A percentile compares a stretch with the other conserved stretches of the same genome.
These are phyloP conservation scores for Boeremia exigua DNA, from an alignment of 2,329 filamentous ascomycete species.

Conservation along the genomic window DNA sequence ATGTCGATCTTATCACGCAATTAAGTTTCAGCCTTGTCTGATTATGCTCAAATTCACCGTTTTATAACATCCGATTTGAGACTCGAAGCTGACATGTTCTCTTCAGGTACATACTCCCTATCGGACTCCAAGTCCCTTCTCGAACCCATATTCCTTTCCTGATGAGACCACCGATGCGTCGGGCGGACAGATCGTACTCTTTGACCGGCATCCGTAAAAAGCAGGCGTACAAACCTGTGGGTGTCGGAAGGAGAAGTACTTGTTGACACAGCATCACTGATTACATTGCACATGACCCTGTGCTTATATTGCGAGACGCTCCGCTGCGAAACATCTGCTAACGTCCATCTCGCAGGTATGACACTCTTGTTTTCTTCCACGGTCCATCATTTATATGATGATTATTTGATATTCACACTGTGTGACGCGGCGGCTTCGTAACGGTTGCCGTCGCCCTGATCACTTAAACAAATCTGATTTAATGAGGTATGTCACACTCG, in stretches of 20 bases:
- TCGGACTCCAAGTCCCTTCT: conserved; percentile 15
- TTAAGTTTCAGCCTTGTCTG: conserved; percentile 76
- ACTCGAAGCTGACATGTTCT: conserved; percentile 35
- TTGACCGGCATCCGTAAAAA: conserved; percentile 58
- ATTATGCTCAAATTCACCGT: conserved; percentile 44
- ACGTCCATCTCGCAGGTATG: conserved; percentile 42
- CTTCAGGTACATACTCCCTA: conserved; percentile 42
- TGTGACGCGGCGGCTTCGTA: conserved; percentile 63
- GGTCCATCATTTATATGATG: conserved; percentile 63
- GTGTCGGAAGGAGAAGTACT: conserved; percentile 61
- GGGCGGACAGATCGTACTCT: conserved; percentile 69
- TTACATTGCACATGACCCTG: conserved; percentile 48
- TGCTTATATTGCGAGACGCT: conserved; percentile 5
- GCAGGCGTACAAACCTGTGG: conserved; percentile 70
- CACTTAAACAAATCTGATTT: conserved; percentile 73
- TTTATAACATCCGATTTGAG: conserved; percentile 18
- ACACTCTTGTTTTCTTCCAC: conserved; percentile 40
- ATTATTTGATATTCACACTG: conserved; percentile 72
- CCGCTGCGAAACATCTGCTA: conserved; percentile 18
- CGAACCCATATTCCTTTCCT: conserved; percentile 46
- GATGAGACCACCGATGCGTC: conserved; percentile 70
- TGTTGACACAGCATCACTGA: conserved; percentile 76
- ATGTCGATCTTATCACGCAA: conserved; percentile 67
- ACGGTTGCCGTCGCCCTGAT: conserved; percentile 61
- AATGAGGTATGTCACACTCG: conserved; percentile 61